Evolutionary conservation across 352 stramenopile species (phyloP).

Genomic region (Phytophthora podocarpi): DNA sequence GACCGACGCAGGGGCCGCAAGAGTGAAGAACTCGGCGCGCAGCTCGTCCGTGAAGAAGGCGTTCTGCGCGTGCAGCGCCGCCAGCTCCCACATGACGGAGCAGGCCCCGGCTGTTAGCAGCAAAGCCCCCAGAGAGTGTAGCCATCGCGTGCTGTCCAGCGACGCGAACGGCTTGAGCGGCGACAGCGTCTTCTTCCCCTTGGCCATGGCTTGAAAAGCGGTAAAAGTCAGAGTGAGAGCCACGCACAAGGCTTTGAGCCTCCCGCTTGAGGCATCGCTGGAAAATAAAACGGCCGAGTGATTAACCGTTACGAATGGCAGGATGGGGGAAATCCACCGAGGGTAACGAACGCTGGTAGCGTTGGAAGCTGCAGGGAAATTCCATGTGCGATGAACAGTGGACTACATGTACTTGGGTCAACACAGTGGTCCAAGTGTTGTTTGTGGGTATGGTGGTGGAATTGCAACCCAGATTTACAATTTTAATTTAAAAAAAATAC

Average conservation of each 20-base stretch:
- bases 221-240: neutral
- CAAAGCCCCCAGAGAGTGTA: constrained; percentile 28
- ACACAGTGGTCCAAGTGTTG: no score
- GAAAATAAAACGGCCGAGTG: constrained; percentile 27
- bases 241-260: constrained; percentile 1
- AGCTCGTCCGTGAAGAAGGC: constrained; percentile 27
- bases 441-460: no score
- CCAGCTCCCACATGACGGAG: constrained; percentile 32
- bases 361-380: no score
- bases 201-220: constrained; percentile 7
- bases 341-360: neutral
- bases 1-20: constrained; percentile 13
- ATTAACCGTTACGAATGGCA: constrained; percentile 7
- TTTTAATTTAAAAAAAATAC: no score
- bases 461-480: no score
- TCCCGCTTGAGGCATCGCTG: neutral
- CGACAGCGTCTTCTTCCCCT: constrained; percentile 6
- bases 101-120: constrained; percentile 18
- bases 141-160: constrained; percentile 21
- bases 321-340: no score
- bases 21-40: constrained; percentile 23
- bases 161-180: constrained; percentile 9
- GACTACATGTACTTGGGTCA: no score
- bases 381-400: no score
- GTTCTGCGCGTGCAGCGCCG: constrained; percentile 18